Evolutionary conservation across 768 basidiomycete genomes (phyloP).

Genomic region (Hydnum rufescens): DNA sequence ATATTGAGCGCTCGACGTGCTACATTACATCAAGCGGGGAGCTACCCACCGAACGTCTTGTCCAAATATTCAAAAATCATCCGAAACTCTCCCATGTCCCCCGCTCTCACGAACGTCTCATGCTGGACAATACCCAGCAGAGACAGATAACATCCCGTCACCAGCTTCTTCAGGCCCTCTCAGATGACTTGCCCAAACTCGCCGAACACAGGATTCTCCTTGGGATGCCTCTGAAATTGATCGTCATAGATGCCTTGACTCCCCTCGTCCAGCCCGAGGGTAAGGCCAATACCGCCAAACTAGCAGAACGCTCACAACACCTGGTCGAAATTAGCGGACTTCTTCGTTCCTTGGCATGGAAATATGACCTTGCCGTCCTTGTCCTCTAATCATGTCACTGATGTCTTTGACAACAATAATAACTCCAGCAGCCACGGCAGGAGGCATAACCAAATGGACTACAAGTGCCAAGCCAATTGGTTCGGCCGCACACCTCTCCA

Average conservation of each 20-base stretch:
- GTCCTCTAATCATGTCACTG: slow-evolving; percentile 81
- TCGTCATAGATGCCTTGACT: not conserved
- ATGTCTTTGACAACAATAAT: slow-evolving; percentile 33
- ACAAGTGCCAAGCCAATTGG: slow-evolving; percentile 54
- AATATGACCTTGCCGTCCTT: slow-evolving; percentile 48
- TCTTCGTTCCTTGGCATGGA: slow-evolving; percentile 50
- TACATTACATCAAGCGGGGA: not conserved
- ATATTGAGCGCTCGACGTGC: not conserved
- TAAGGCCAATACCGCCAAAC: not conserved
- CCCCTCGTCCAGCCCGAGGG: not conserved
- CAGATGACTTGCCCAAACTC: not conserved
- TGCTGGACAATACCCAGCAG: not conserved
- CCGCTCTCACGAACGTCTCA: not conserved
- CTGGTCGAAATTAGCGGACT: slow-evolving; percentile 44
- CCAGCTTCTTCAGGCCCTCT: not conserved
- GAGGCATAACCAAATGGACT: no score
- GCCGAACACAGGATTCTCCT: not conserved
- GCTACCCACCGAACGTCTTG: not conserved
- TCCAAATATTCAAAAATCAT: not conserved
- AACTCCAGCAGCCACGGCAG: no score
- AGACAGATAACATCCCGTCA: not conserved
- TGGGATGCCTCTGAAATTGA: not conserved
- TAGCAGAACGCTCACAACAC: slow-evolving; percentile 34
- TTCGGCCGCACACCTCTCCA: slow-evolving; percentile 25
- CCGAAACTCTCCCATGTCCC: not conserved